Base-by-base conservation (phyloP, 1,284 basidiomycete genomes). In the Boletellus deceptivus region DNA sequence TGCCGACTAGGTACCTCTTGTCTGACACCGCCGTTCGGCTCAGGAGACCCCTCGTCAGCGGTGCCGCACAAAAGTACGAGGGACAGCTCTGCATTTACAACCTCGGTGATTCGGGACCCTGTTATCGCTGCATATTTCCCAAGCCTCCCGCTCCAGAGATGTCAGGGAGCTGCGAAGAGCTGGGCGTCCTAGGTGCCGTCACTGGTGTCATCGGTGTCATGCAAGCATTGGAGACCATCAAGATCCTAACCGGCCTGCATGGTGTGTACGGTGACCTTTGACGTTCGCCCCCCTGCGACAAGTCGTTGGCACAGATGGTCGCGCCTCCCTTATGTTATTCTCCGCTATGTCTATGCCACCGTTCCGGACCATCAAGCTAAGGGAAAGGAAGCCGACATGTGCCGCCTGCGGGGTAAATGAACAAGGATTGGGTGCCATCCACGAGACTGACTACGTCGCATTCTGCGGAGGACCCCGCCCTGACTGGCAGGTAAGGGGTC, bases 81-180 rank as follows among this genome's bases (percentile, higher is more conserved):
- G 97, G 97, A 0, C 95, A 98, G 65, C 79, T 98, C 39, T 88
- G 86, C 55, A 78, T 85, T 3, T 96, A 93, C 69, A 89, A 89
- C 61, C 69, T 85, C 5, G 76, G 74, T 20, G 66, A 73, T 18
- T 70, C 79, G 14, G 89, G 94, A 1, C 94, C 95, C 0, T 99
- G 97, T 70, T 98, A 98, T 70, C 80, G 97, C 4, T 99, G 97
- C 65, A 72, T 99, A 25, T 98, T 96, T 70, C 95, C 96, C 0
- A 78, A 74, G 43, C 82, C 88, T 4, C 83, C 86, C 14, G 78
- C 81, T 3, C 77, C 75, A 37, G 81, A 82, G 53, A 77, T 76
- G 35, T 74, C 80, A 3, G 88, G 87, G 6, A 84, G 84, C 13
- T 99, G 97, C 61, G 91, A 90, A 58, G 95, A 98, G 65, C 80